Evolutionary conservation across 2,329 filamentous ascomycete species (phyloP), one percentile per base, ranked within the genome.

Genomic region (Zymoseptoria passerinii): DNA sequence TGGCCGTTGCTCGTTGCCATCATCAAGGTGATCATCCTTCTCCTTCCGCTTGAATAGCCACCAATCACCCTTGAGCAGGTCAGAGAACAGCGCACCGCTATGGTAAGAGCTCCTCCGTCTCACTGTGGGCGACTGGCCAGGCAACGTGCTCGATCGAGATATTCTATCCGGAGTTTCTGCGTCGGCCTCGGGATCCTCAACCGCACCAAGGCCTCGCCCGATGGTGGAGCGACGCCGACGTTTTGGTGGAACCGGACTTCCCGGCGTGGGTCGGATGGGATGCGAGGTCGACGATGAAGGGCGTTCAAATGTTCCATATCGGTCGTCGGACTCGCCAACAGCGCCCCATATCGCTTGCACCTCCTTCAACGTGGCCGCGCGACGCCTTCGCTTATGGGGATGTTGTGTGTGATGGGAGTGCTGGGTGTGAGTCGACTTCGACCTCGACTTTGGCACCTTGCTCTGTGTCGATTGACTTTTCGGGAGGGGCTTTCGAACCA

Each of bases 271-370:
- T 28, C 18, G 54, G 59, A 40, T 23, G 4, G 53, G 56, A 28
- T 57, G 56, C 3, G 60, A 53, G 3, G 57, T 56, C 29, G 63
- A 63, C 13, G 57, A 59, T 0, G 51, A 40, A 44, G 60, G 53
- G 16, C 58, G 52, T 35, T 64, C 60, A 52, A 67, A 68, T 16
- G 68, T 67, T 28, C 66, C 64, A 50, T 70, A 68, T 6, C 54
- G 63, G 23, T 63, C 62, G 8, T 65, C 63, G 18, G 58, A 57
- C 50, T 69, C 69, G 19, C 63, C 69, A 0, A 70, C 58, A 8
- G 69, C 65, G 28, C 70, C 67, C 70, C 70, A 72, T 28, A 72
- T 71, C 35, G 65, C 61, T 40, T 64, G 62, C 28, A 72, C 63
- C 48, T 71, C 70, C 53, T 65, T 70, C 19, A 72, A 63, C 2